These are phyloP conservation scores for Ajuga reptans DNA, from an alignment of 305 asterid species.

Conservation along the genomic window DNA sequence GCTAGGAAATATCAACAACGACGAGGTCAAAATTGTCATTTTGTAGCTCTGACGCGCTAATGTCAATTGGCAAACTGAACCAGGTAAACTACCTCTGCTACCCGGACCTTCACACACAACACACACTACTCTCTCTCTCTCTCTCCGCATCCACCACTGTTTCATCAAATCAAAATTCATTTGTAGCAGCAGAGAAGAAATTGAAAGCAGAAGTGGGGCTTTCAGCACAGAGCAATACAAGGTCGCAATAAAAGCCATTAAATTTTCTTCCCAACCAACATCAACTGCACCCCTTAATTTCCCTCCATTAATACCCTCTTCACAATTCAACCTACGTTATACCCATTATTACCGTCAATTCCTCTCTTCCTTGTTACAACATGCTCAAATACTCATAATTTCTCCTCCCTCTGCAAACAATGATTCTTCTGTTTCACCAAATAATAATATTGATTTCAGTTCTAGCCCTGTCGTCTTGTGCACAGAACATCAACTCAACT, in stretches of 20 bases:
- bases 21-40: conserved; percentile 21
- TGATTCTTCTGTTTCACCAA: conserved; percentile 24
- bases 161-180: conserved; percentile 6
- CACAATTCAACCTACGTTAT: conserved; percentile 34
- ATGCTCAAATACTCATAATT: conserved; percentile 14
- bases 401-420: not conserved
- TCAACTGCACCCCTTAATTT: conserved; percentile 38
- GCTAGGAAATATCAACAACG: not conserved
- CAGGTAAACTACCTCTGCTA: not conserved
- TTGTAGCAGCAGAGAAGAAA: not conserved
- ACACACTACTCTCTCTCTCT: not conserved
- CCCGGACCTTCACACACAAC: not conserved
- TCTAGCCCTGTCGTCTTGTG: conserved; percentile 17
- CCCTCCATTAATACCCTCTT: conserved; percentile 30
- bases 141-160: not conserved
- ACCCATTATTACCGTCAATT: not conserved
- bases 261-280: conserved; percentile 36
- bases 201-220: conserved; percentile 9
- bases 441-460: conserved; percentile 12
- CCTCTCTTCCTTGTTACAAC: not conserved
- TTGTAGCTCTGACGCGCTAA: not conserved
- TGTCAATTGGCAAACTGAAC: too few species aligned
- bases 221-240: conserved; percentile 11
- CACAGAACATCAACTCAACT: conserved; percentile 12
- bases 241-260: conserved; percentile 27